Percentiles rank a stretch among this genome's conserved stretches.
Conservation (phyloP, 2,329 filamentous ascomycete genomes). For the Penicillium sp. region DNA sequence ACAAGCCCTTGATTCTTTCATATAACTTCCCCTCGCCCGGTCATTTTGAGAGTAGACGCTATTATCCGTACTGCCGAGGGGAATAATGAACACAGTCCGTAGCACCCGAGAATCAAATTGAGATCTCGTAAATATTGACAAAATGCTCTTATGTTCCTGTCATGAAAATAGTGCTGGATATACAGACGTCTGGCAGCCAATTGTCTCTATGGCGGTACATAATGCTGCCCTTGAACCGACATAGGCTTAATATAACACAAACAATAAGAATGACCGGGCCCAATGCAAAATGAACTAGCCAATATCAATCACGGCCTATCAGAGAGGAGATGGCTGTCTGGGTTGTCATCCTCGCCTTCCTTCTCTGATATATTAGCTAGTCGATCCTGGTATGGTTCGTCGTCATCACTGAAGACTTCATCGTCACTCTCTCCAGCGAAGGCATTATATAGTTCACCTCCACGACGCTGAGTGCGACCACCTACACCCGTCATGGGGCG, state of each 20-base stretch:
- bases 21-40: too few relatives aligned
- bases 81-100: too few relatives aligned
- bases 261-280: constrained; percentile 9
- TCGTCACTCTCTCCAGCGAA: constrained; percentile 92
- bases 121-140: too few relatives aligned
- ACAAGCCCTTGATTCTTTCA: too few relatives aligned
- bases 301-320: constrained; percentile 19
- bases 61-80: too few relatives aligned
- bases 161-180: constrained; percentile 6
- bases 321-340: constrained; percentile 15
- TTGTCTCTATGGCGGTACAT: constrained; percentile 13
- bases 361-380: constrained; percentile 21
- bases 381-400: constrained; percentile 37
- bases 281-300: constrained; percentile 16
- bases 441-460: constrained; percentile 92
- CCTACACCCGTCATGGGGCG: constrained; percentile 48
- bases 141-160: constrained; percentile 3
- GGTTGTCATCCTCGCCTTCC: constrained; percentile 19
- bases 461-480: constrained; percentile 55
- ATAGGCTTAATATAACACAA: constrained; percentile 16
- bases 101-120: too few relatives aligned
- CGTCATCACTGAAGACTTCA: constrained; percentile 54
- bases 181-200: constrained; percentile 13
- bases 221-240: constrained; percentile 7
- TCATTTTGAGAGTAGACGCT: too few relatives aligned